A percentile compares a stretch with the other conserved stretches of the same genome.
These are phyloP conservation scores for Boletus coccyginus DNA, from an alignment of 768 basidiomycete genomes.

Conservation along the genomic window DNA sequence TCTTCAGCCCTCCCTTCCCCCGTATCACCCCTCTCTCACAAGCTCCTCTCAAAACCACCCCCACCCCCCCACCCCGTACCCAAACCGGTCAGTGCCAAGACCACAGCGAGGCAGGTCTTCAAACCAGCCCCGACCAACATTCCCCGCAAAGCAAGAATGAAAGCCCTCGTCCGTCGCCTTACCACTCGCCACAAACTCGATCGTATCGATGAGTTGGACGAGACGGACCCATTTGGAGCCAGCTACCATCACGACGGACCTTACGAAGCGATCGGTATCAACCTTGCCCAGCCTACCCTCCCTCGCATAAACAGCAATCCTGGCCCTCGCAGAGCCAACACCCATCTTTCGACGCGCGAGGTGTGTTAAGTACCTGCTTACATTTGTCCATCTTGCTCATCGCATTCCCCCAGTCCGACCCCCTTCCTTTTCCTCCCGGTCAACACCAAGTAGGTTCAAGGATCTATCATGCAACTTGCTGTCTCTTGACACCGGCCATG, in stretches of 20 bases:
- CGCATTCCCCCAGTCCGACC: conserved; percentile 10
- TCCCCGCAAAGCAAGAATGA: conserved; percentile 23
- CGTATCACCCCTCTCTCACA: not conserved
- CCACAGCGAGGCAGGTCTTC: not conserved
- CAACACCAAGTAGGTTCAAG: conserved; percentile 20
- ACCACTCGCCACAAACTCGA: conserved; percentile 44
- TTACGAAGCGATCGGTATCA: conserved; percentile 60
- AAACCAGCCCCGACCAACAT: not conserved
- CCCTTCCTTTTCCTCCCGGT: conserved; percentile 4
- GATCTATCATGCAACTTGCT: not conserved
- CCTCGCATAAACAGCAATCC: conserved; percentile 2
- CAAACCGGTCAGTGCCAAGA: not conserved
- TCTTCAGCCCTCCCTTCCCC: conserved; percentile 11
- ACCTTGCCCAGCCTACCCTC: conserved; percentile 9
- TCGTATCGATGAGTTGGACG: conserved; percentile 76
- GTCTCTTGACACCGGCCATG: conserved; percentile 8
- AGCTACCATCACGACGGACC: conserved; percentile 68
- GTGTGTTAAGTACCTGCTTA: conserved; percentile 18
- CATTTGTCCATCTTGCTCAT: conserved; percentile 6
- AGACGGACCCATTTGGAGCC: conserved; percentile 65
- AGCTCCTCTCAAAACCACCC: not conserved
- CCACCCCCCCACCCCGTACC: not conserved
- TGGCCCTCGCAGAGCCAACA: not conserved
- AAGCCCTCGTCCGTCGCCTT: conserved; percentile 25
- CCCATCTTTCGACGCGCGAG: conserved; percentile 10